A percentile compares a stretch with the other conserved stretches of the same genome.
Conservation (phyloP, 169 alveolate species). For the Cryptosporidium tyzzeri region DNA sequence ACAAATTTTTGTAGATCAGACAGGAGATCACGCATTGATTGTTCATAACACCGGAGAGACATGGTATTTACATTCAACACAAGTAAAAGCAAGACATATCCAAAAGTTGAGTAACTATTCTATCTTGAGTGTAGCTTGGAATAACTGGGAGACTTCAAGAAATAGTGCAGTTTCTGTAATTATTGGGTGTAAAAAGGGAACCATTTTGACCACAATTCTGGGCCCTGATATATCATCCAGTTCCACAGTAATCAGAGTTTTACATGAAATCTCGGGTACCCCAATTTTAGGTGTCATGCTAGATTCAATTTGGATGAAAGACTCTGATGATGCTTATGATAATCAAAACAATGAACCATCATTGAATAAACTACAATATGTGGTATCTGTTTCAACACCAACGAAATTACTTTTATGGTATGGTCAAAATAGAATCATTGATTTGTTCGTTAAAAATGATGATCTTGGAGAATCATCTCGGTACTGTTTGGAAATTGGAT, state of each 20-base stretch:
- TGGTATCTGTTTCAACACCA: slow-evolving; percentile 41
- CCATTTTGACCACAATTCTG: slow-evolving; percentile 53
- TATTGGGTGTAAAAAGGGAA: slow-evolving; percentile 60
- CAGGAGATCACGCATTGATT: slow-evolving; percentile 59
- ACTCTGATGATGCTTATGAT: background rate
- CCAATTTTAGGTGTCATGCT: slow-evolving; percentile 40
- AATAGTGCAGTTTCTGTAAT: slow-evolving; percentile 53
- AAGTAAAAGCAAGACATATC: slow-evolving; percentile 32
- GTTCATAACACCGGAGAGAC: slow-evolving; percentile 45
- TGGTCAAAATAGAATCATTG: slow-evolving; percentile 62
- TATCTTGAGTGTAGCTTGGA: slow-evolving; percentile 72
- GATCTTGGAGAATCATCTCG: slow-evolving; percentile 12
- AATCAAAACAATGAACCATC: background rate
- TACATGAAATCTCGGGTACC: slow-evolving; percentile 31
- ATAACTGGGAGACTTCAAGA: slow-evolving; percentile 27
- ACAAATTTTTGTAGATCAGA: slow-evolving; percentile 55
- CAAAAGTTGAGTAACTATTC: slow-evolving; percentile 53
- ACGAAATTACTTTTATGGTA: slow-evolving; percentile 54
- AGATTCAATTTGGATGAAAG: slow-evolving; percentile 13
- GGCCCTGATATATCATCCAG: slow-evolving; percentile 74
- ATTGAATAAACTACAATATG: slow-evolving; percentile 17
- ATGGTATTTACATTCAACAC: slow-evolving; percentile 62
- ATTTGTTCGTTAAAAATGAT: slow-evolving; percentile 47
- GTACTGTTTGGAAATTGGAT: slow-evolving; percentile 16
- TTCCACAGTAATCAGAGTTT: slow-evolving; percentile 37